Evolutionary conservation across 768 basidiomycete species (phyloP).

Genomic region (Guyanaporus albipodus): DNA sequence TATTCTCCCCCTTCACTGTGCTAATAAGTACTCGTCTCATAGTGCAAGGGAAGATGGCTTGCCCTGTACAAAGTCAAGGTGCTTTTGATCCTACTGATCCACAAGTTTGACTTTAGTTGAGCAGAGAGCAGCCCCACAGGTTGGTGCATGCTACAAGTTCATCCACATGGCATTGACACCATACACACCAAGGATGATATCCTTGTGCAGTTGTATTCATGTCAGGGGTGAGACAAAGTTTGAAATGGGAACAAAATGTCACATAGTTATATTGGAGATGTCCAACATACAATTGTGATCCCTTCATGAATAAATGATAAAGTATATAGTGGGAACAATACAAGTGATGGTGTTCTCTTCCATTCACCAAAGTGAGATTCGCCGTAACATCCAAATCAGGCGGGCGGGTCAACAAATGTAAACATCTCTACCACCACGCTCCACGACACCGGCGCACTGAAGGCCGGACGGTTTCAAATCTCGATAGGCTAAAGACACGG

Average conservation of each 20-base stretch:
- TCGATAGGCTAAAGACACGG: neutral
- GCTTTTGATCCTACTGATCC: conserved; percentile 14
- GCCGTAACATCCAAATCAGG: neutral
- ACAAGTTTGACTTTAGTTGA: conserved; percentile 13
- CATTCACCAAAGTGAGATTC: too few relatives aligned
- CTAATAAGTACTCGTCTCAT: neutral
- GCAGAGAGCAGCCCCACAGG: neutral
- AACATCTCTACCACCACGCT: conserved; percentile 6
- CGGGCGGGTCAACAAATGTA: conserved; percentile 5
- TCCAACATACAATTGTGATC: too few relatives aligned
- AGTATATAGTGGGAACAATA: too few relatives aligned
- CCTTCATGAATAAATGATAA: too few relatives aligned
- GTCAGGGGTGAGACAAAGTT: neutral
- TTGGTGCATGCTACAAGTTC: conserved; percentile 10
- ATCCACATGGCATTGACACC: conserved; percentile 11
- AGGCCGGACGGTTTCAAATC: neutral
- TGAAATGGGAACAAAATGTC: neutral
- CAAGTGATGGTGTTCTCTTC: too few relatives aligned
- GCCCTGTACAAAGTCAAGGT: conserved; percentile 23
- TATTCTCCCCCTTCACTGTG: neutral
- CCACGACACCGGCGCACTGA: conserved; percentile 11
- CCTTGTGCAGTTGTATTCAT: conserved; percentile 2
- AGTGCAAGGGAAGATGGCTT: conserved; percentile 27
- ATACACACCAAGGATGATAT: conserved; percentile 21
- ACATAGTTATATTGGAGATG: too few relatives aligned